Evolutionary conservation across 352 stramenopile genomes (phyloP).

Genomic region (Elongisporangium undulatum): DNA sequence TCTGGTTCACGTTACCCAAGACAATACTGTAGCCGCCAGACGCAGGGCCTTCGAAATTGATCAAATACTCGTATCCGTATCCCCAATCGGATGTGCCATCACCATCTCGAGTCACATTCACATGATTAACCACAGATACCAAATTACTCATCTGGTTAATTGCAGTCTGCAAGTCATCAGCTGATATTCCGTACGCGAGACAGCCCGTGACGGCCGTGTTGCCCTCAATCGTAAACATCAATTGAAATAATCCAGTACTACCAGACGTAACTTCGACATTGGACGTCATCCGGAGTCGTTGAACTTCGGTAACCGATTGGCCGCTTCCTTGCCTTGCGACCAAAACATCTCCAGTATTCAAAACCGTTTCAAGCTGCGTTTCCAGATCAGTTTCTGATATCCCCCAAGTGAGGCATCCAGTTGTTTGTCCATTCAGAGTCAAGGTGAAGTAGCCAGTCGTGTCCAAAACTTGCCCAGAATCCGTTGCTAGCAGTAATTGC

Average conservation of each 20-base stretch:
- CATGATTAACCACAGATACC: slow-evolving; percentile 25
- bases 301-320: slow-evolving; percentile 57
- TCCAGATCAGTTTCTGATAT: slow-evolving; percentile 42
- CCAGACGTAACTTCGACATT: slow-evolving; percentile 51
- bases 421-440: slow-evolving; percentile 12
- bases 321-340: slow-evolving; percentile 57
- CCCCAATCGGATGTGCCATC: slow-evolving; percentile 63
- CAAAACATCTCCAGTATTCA: slow-evolving; percentile 43
- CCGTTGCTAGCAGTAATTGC: slow-evolving; percentile 71
- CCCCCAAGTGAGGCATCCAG: slow-evolving; percentile 57
- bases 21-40: slow-evolving; percentile 51
- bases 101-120: slow-evolving; percentile 61
- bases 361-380: slow-evolving; percentile 25
- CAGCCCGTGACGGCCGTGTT: slow-evolving; percentile 50
- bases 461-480: slow-evolving; percentile 68
- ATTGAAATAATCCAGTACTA: slow-evolving; percentile 44
- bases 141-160: slow-evolving; percentile 65
- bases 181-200: slow-evolving; percentile 68
- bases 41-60: slow-evolving; percentile 58
- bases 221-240: slow-evolving; percentile 57
- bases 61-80: slow-evolving; percentile 76
- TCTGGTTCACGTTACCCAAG: slow-evolving; percentile 42
- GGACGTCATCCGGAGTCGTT: slow-evolving; percentile 64
- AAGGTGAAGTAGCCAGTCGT: slow-evolving; percentile 54
- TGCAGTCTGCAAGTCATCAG: slow-evolving; percentile 42